Evolutionary conservation across 768 basidiomycete genomes (phyloP), one percentile per base, ranked within the genome.

Genomic region (Rhodocollybia butyracea): DNA sequence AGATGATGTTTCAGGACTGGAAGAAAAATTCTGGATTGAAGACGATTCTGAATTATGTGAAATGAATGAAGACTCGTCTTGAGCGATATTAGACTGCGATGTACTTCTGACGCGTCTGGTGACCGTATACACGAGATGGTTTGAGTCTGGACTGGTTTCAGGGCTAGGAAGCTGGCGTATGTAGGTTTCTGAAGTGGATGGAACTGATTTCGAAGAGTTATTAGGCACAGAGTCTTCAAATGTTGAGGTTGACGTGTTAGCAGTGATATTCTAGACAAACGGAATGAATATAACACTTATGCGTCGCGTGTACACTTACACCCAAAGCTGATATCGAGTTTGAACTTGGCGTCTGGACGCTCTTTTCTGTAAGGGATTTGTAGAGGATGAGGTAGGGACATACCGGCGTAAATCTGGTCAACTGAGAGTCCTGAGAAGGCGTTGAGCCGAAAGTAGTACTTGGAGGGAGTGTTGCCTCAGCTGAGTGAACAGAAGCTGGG

Each of bases 381-480:
- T 8, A 22, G 7, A 38, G 2, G 22, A 32, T 31, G 17, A 27
- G 8, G 3, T 19, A 24, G 4, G 22, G 38, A 38, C 48, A 3
- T 15, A 50, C 48, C 34, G 30, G 46, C 19, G 48, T 27, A 24
- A 50, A 36, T 38, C 21, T 34, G 12, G 22, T 50, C 54, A 67
- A 51, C 31, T 62, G 57, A 24, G 66, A 68, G 34, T 57, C 61
- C 52, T 58, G 43, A 8, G 59, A 61, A 3, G 58, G 55, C 1
- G 46, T 56, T 12, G 51, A 54, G 36, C 32, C 38, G 39, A 21
- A 45, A 21, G 53, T 43, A 39, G 43, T 22, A 29, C 36, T 42
- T 32, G 17, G 41, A 46, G 46, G 38, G 36, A 31, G 17, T 6
- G 46, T 45, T 36, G n/a, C n/a, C n/a, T 36, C 36, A 41, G 39